These are phyloP conservation scores for Salix caprea DNA, from an alignment of 345 rosid species.

Conservation along the genomic window DNA sequence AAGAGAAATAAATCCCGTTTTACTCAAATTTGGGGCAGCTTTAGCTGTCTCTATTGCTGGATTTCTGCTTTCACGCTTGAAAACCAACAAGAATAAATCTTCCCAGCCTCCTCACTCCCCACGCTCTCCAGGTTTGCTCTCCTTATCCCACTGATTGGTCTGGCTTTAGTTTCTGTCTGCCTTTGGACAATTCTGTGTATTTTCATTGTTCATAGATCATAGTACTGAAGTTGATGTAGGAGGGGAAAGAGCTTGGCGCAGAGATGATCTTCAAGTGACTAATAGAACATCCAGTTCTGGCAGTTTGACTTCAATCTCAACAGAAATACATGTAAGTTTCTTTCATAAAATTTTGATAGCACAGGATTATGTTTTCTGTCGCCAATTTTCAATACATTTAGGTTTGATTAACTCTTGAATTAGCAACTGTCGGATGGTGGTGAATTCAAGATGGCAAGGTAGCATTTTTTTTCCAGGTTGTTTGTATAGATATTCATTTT, in stretches of 20 bases:
- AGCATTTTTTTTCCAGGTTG: too few relatives aligned
- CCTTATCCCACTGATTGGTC: not conserved
- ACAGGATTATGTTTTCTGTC: not conserved
- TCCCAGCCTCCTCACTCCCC: constrained; percentile 32
- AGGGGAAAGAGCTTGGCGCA: not conserved
- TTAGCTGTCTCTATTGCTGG: constrained; percentile 73
- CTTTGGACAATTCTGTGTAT: not conserved
- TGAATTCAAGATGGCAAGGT: not conserved
- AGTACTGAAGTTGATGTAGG: constrained; percentile 16
- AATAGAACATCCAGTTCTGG: constrained; percentile 19
- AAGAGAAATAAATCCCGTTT: constrained; percentile 46
- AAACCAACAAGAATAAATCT: constrained; percentile 32
- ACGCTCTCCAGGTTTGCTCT: constrained; percentile 31
- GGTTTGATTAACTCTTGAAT: not conserved
- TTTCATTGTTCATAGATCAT: constrained; percentile 29
- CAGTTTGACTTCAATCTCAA: constrained; percentile 5
- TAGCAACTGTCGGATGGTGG: not conserved
- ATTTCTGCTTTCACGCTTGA: constrained; percentile 52
- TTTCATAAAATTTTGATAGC: not conserved
- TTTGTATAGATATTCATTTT: too few relatives aligned
- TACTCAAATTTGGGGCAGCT: constrained; percentile 64
- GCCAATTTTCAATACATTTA: not conserved
- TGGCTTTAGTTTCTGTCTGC: not conserved
- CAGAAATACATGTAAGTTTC: constrained; percentile 35
- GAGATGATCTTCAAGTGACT: constrained; percentile 21